These are phyloP conservation scores for Sporothrix globosa DNA, from an alignment of 2,329 filamentous ascomycete genomes.

Conservation along the genomic window DNA sequence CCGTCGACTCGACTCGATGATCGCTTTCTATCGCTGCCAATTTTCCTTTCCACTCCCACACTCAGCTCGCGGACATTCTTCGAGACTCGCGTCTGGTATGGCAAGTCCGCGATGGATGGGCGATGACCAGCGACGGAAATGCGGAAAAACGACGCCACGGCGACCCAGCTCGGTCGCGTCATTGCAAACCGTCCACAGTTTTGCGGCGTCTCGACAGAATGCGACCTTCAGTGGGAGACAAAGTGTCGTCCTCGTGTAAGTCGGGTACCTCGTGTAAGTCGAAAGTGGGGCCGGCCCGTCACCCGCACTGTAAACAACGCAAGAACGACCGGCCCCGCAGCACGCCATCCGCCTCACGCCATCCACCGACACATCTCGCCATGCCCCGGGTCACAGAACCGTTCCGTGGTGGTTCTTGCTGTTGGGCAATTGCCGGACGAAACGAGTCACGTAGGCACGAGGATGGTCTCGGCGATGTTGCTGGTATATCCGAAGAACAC, in stretches of 20 bases:
- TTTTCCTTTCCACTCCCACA: too few species aligned
- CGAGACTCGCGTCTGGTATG: too few species aligned
- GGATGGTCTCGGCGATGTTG: background rate
- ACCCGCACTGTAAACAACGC: background rate
- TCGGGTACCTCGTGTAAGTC: conserved; percentile 26
- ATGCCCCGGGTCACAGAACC: background rate
- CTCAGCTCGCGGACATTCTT: too few species aligned
- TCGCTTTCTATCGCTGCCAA: too few species aligned
- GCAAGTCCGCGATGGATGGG: background rate
- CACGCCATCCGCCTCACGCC: conserved; percentile 19
- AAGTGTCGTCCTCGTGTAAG: conserved; percentile 14
- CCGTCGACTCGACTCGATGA: too few species aligned
- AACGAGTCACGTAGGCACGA: background rate
- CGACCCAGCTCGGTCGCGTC: background rate
- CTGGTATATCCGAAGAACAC: background rate
- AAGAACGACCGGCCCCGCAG: background rate
- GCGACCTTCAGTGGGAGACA: too few species aligned
- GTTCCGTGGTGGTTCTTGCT: too few species aligned
- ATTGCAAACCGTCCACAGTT: background rate
- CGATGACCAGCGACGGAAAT: too few species aligned
- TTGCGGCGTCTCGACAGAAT: background rate
- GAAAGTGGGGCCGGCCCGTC: background rate
- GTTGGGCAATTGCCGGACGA: background rate
- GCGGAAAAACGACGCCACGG: background rate
- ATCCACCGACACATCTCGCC: background rate